Evolutionary conservation across 192 early-diverging fungal species (phyloP).

Genomic region (Coemansia sp.): DNA sequence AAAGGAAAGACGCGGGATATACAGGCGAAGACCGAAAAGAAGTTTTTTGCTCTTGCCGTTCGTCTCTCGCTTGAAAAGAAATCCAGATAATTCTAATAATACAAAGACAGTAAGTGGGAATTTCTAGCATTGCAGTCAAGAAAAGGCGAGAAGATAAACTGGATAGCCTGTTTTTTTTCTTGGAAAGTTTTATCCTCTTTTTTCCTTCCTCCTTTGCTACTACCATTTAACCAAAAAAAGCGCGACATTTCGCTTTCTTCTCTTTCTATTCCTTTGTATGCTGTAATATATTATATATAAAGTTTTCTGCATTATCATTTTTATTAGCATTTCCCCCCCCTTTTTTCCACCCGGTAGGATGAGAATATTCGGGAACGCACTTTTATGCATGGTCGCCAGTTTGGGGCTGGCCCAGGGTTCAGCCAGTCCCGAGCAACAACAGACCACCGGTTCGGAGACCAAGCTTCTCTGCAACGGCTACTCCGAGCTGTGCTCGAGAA

Average conservation of each 20-base stretch:
- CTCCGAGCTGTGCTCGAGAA: constrained; percentile 60
- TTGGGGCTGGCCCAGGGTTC: background rate
- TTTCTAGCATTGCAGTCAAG: too few species aligned
- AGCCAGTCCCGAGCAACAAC: background rate
- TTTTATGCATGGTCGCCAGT: background rate
- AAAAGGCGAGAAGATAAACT: too few species aligned
- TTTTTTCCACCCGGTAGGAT: background rate
- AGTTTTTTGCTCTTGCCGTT: too few species aligned
- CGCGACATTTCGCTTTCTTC: background rate
- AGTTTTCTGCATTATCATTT: too few species aligned
- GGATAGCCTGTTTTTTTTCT: background rate
- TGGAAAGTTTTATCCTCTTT: background rate
- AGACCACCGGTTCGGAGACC: background rate
- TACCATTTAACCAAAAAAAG: background rate
- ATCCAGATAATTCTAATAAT: too few species aligned
- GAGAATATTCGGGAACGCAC: background rate
- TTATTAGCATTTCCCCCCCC: too few species aligned
- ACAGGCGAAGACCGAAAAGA: too few species aligned
- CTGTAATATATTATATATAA: too few species aligned
- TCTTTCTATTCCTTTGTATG: too few species aligned
- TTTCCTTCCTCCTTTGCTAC: background rate
- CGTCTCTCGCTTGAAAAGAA: too few species aligned
- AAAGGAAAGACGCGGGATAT: background rate
- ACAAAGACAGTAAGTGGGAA: too few species aligned
- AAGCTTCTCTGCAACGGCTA: constrained; percentile 63